Evolutionary conservation across 306 rosid genomes (phyloP).

Genomic region (Trifolium dubium): DNA sequence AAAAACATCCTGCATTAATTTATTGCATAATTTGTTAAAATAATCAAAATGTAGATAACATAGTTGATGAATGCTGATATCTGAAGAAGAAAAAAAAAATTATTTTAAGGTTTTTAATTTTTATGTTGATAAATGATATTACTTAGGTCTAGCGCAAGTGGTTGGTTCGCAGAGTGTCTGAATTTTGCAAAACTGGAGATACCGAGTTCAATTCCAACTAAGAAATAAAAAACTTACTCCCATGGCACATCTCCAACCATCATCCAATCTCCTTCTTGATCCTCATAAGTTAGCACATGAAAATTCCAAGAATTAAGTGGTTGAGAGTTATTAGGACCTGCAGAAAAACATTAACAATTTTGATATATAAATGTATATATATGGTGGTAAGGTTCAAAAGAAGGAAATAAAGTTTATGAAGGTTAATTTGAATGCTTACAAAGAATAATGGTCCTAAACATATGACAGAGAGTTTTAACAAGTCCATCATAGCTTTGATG

Average conservation of each 20-base stretch:
- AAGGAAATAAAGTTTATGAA: constrained; percentile 8
- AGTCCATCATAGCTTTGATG: constrained; percentile 55
- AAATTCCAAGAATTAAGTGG: constrained; percentile 43
- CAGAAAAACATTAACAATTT: not conserved
- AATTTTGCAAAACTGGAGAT: no score
- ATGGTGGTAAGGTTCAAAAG: constrained; percentile 3
- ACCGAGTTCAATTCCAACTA: not conserved
- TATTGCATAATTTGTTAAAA: constrained; percentile 14
- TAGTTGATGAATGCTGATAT: not conserved
- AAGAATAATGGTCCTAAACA: constrained; percentile 55
- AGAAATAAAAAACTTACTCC: constrained; percentile 49
- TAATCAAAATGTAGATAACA: not conserved
- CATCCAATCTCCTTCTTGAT: constrained; percentile 67
- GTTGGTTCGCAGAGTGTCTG: not conserved
- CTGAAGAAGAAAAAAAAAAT: no score
- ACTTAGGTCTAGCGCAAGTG: not conserved
- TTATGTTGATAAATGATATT: no score
- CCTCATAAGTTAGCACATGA: constrained; percentile 57
- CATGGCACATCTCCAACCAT: constrained; percentile 73
- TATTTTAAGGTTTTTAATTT: no score
- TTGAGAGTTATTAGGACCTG: constrained; percentile 50
- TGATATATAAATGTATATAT: not conserved
- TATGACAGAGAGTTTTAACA: constrained; percentile 48
- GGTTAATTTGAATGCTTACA: constrained; percentile 45
- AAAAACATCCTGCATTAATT: constrained; percentile 56